Conservation (phyloP, 495 filamentous ascomycete genomes). For the Viridothelium virens region DNA sequence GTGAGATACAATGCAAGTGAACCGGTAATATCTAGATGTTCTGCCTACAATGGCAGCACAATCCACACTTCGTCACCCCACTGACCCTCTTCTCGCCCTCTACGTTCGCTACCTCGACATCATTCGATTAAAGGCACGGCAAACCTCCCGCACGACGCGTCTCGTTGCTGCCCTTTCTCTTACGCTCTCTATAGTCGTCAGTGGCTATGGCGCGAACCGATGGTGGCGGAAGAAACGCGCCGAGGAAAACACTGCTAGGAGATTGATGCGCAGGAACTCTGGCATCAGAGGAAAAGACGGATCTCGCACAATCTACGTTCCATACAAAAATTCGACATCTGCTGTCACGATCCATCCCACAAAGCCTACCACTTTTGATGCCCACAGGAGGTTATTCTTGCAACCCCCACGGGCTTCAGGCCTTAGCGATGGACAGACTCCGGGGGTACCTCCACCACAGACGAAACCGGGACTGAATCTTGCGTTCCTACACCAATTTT, state of each 20-base stretch:
- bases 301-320: constrained; percentile 86
- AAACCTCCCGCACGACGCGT: constrained; percentile 46
- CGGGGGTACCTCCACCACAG: constrained; percentile 71
- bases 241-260: constrained; percentile 70
- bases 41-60: constrained; percentile 22
- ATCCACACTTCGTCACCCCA: constrained; percentile 22
- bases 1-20: not conserved
- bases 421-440: constrained; percentile 54
- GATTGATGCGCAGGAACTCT: constrained; percentile 81
- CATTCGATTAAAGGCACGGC: constrained; percentile 20
- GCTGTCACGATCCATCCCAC: constrained; percentile 92
- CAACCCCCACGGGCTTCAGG: constrained; percentile 76
- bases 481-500: constrained; percentile 96
- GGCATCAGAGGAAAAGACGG: constrained; percentile 90
- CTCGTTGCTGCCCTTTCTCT: constrained; percentile 69
- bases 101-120: constrained; percentile 26
- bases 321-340: constrained; percentile 73
- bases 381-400: constrained; percentile 86
- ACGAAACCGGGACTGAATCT: constrained; percentile 93
- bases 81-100: constrained; percentile 19
- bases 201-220: constrained; percentile 64
- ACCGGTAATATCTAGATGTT: not conserved
- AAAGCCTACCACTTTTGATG: constrained; percentile 89
- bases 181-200: constrained; percentile 62
- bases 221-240: constrained; percentile 62